These are phyloP conservation scores for Plantago ovata DNA, from an alignment of 257 asterid genomes.

Conservation along the genomic window DNA sequence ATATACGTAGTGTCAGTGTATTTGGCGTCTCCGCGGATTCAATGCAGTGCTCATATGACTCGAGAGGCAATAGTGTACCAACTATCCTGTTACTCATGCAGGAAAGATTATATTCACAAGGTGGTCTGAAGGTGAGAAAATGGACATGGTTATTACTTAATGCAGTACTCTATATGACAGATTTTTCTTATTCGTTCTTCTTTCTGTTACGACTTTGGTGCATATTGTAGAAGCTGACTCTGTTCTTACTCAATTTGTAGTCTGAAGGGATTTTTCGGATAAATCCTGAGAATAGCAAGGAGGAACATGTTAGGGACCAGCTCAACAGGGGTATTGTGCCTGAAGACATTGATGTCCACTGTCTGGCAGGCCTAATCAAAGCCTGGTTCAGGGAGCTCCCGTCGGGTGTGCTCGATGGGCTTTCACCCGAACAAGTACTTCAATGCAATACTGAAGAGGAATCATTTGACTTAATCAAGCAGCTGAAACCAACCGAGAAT, in stretches of 20 bases:
- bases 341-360: slow-evolving; percentile 80
- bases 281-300: slow-evolving; percentile 91
- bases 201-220: neutral
- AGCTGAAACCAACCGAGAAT: slow-evolving; percentile 70
- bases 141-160: no score
- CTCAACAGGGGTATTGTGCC: slow-evolving; percentile 92
- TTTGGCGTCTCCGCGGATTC: slow-evolving; percentile 97
- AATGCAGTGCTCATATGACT: slow-evolving; percentile 91
- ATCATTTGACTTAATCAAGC: slow-evolving; percentile 60
- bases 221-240: slow-evolving; percentile 13
- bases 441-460: slow-evolving; percentile 80
- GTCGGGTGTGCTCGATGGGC: slow-evolving; percentile 82
- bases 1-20: slow-evolving; percentile 67
- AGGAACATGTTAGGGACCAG: slow-evolving; percentile 82
- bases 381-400: slow-evolving; percentile 98
- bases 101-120: slow-evolving; percentile 70
- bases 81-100: slow-evolving; percentile 87
- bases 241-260: slow-evolving; percentile 32
- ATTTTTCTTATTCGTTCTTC: neutral
- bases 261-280: slow-evolving; percentile 96
- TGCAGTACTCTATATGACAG: no score
- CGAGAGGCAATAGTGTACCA: slow-evolving; percentile 95
- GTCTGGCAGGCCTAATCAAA: slow-evolving; percentile 89
- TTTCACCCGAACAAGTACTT: slow-evolving; percentile 77
- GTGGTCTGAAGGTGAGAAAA: slow-evolving; percentile 66